These are phyloP conservation scores for Penicillium aurantiogriseum DNA, from an alignment of 2,329 filamentous ascomycete genomes.

Conservation along the genomic window DNA sequence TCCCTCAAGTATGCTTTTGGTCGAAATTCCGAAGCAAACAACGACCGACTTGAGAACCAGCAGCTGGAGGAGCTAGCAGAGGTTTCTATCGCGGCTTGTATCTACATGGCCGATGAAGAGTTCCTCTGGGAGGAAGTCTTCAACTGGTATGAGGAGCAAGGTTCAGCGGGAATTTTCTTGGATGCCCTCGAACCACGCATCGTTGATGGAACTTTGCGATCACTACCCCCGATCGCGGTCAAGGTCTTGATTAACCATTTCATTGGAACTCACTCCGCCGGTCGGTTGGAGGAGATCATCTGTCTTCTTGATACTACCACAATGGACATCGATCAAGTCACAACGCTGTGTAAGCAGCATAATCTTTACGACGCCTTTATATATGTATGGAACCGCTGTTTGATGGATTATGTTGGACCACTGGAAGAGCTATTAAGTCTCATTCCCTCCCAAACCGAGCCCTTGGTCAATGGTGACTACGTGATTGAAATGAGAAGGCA, in stretches of 20 bases:
- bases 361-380: constrained; percentile 91
- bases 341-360: constrained; percentile 84
- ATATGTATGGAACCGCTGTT: constrained; percentile 92
- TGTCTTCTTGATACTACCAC: constrained; percentile 88
- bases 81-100: constrained; percentile 79
- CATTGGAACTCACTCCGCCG: constrained; percentile 70
- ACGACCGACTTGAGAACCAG: constrained; percentile 53
- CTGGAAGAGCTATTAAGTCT: constrained; percentile 73
- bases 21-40: constrained; percentile 52
- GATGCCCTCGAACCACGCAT: constrained; percentile 88
- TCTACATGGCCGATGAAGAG: constrained; percentile 72
- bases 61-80: constrained; percentile 76
- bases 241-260: constrained; percentile 84
- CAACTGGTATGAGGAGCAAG: constrained; percentile 80
- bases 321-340: constrained; percentile 92
- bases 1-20: constrained; percentile 87
- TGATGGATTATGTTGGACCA: constrained; percentile 87
- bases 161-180: constrained; percentile 72
- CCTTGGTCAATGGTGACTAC: constrained; percentile 45
- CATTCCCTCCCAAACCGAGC: constrained; percentile 24
- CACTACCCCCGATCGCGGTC: constrained; percentile 76
- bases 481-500: constrained; percentile 56
- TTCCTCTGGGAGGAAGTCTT: constrained; percentile 92
- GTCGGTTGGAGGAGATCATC: constrained; percentile 85
- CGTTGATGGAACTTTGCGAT: constrained; percentile 69